Conservation (phyloP, 2,329 filamentous ascomycete species). For the Trichothecium sympodiale region DNA sequence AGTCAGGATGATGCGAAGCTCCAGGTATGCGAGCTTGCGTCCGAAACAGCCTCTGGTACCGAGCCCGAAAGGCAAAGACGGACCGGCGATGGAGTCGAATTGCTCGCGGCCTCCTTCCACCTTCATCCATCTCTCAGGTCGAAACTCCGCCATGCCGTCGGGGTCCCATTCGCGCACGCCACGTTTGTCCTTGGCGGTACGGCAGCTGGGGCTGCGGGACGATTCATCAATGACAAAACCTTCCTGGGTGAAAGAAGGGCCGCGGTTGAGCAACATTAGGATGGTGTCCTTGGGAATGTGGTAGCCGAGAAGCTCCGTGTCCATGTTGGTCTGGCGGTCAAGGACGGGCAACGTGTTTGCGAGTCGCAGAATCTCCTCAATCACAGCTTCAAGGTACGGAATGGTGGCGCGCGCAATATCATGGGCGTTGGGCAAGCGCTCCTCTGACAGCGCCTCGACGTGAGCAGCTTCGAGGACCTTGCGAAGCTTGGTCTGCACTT, state of each 20-base stretch:
- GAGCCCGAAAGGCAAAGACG: constrained; percentile 20
- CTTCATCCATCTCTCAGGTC: constrained; percentile 4
- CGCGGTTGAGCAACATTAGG: constrained; percentile 6
- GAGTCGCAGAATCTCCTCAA: constrained; percentile 20
- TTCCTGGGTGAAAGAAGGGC: constrained; percentile 4
- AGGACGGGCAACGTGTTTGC: constrained; percentile 5
- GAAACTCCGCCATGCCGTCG: constrained; percentile 1
- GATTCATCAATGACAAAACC: constrained; percentile 6
- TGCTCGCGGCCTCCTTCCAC: constrained; percentile 2
- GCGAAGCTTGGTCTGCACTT: constrained; percentile 12
- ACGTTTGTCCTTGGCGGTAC: background rate
- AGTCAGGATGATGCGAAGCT: constrained; percentile 15
- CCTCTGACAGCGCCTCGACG: constrained; percentile 8
- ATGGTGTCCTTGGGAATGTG: constrained; percentile 16
- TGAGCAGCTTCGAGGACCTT: constrained; percentile 8
- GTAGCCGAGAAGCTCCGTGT: constrained; percentile 15
- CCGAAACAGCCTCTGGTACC: constrained; percentile 26
- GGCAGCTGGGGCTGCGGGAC: constrained; percentile 1
- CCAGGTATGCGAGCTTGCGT: constrained; percentile 15
- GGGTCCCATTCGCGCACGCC: background rate
- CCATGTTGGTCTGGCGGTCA: constrained; percentile 6
- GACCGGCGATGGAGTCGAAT: constrained; percentile 19
- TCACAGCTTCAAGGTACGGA: constrained; percentile 19
- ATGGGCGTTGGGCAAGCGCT: constrained; percentile 10
- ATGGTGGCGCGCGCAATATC: constrained; percentile 13